Evolutionary conservation across 176 grass and related monocot genomes (phyloP).

Genomic region (Zea mays): DNA sequence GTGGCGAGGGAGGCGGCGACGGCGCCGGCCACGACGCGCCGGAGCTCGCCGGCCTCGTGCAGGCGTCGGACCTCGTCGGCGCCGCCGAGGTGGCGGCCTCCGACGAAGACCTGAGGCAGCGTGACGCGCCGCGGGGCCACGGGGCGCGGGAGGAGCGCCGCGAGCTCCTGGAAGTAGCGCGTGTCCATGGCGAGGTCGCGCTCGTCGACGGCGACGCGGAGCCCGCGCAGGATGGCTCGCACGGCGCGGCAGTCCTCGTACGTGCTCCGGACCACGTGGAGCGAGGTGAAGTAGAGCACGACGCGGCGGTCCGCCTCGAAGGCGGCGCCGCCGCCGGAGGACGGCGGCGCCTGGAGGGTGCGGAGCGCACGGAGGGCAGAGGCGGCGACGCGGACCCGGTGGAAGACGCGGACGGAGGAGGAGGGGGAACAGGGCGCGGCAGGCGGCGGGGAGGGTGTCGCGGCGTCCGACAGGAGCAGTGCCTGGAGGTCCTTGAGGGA

Average conservation of each 20-base stretch:
- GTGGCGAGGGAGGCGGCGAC: slow-evolving; percentile 5
- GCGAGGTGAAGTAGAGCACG: slow-evolving; percentile 77
- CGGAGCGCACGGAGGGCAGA: slow-evolving; percentile 54
- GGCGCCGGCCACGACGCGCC: slow-evolving; percentile 46
- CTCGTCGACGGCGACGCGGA: slow-evolving; percentile 71
- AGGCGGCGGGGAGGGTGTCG: slow-evolving; percentile 16
- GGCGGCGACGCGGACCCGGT: slow-evolving; percentile 53
- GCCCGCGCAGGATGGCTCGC: slow-evolving; percentile 57
- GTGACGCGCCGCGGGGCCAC: slow-evolving; percentile 29
- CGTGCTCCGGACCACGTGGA: slow-evolving; percentile 58
- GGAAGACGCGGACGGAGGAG: slow-evolving; percentile 51
- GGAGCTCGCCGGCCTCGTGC: slow-evolving; percentile 73
- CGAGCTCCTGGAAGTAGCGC: slow-evolving; percentile 58
- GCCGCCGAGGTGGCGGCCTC: slow-evolving; percentile 62
- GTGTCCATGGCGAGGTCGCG: slow-evolving; percentile 71
- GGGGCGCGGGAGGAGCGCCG: slow-evolving; percentile 42
- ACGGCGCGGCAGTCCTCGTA: slow-evolving; percentile 69
- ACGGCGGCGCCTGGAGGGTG: slow-evolving; percentile 37
- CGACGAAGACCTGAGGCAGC: slow-evolving; percentile 73
- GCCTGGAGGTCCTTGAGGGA: slow-evolving; percentile 71
- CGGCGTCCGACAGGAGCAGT: slow-evolving; percentile 45
- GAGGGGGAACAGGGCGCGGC: slow-evolving; percentile 28
- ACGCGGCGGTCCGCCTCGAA: slow-evolving; percentile 54
- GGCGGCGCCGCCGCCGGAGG: neutral
- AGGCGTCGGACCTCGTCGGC: slow-evolving; percentile 62